Base-by-base conservation (phyloP, 257 asterid species). In the Solanum chilense region DNA sequence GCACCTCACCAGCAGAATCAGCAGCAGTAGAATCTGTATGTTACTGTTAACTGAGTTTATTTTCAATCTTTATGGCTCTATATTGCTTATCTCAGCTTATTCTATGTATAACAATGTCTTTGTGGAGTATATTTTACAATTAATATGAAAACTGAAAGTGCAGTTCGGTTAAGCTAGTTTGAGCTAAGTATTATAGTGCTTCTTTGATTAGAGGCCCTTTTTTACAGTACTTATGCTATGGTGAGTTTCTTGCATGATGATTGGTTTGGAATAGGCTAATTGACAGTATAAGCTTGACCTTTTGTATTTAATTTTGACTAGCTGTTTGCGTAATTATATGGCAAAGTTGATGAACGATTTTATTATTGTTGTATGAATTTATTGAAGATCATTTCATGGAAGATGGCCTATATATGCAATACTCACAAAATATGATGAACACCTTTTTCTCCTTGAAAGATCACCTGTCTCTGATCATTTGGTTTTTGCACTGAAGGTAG, bases 21-120 rank as follows among this genome's bases (percentile, higher is more conserved):
- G 82, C 97, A 93, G 90, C 94, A 94, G 93, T 47, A 60, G 20
- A 84, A 70, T 64, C 87, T 16, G 87, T 84, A 84, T 20, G 87
- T 84, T 5, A 16, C 35, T 82, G 60, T 41, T 47, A 84, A 64
- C 41, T 15, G 11, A 14, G 27, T 73, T 73, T 14, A 16, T 15
- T 70, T 31, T 70, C n/a, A 4, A 71, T 71, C 27, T 71, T 33
- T 33, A 3, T 33, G 37, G 45, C 78, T 33, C 23, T 69, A 29
- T 68, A 69, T 69, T 29, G n/a, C 23, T 69, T 69, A 23, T 31
- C 13, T 31, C 16, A 69, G 73, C 35, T 25, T 18, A 66, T 66
- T 64, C 33, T 12, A 11, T 23, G 7, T 62, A 60, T 60, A 60
- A 60, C 27, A 23, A 23, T 60, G 15, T 27, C 74, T 66, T 66